Evolutionary conservation across 73 alveolate species (phyloP).

Genomic region (Tetrahymena borealis): DNA sequence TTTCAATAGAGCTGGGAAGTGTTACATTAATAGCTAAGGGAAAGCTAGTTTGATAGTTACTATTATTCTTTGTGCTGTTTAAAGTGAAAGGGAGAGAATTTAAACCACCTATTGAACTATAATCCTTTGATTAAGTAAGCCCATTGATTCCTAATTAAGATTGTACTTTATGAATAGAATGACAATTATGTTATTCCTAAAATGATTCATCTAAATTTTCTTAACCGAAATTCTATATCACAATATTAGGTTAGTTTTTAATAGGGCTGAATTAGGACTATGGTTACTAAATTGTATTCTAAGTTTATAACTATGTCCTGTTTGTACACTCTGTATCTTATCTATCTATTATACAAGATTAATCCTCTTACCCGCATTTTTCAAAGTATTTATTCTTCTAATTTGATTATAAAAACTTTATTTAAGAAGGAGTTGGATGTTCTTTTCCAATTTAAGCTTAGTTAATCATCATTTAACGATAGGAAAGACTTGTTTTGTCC

Average conservation of each 20-base stretch:
- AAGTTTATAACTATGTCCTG: not conserved
- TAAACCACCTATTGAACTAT: no score
- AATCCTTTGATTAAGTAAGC: no score
- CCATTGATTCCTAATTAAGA: not conserved
- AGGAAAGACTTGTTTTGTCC: not conserved
- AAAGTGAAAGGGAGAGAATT: not conserved
- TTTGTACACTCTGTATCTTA: not conserved
- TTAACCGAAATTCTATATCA: not conserved
- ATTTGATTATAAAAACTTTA: not conserved
- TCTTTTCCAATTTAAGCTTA: not conserved
- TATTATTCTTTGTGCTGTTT: not conserved
- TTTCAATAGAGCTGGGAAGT: not conserved
- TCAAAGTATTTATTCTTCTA: not conserved
- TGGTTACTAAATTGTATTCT: not conserved
- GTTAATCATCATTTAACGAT: not conserved
- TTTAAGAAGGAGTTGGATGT: not conserved
- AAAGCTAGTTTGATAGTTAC: not conserved
- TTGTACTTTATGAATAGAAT: not conserved
- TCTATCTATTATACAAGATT: not conserved
- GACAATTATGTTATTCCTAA: not conserved
- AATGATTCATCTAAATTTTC: not conserved
- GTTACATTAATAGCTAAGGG: not conserved
- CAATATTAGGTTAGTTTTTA: not conserved
- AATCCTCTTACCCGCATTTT: not conserved
- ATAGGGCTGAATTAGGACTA: not conserved